Base-by-base conservation (phyloP, 805 yeast genomes). In the Yarrowia deformans region DNA sequence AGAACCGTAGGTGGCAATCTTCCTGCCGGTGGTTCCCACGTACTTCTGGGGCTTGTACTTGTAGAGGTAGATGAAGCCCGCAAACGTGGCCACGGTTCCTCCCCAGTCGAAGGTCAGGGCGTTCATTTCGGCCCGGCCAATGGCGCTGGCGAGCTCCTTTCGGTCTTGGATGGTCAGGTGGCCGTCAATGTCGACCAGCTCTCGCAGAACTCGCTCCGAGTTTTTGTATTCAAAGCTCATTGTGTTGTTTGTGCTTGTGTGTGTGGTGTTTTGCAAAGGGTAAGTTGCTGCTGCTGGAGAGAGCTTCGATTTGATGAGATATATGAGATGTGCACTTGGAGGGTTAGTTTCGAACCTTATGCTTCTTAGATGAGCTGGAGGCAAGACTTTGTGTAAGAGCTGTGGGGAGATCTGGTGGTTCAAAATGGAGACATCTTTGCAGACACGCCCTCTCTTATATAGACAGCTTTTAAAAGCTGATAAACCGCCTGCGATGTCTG, bases 91-190 rank as follows among this genome's bases (percentile, higher is more conserved):
- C 7, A 48, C 37, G 39, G 55, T 63, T 48, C 68, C 68, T 35
- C 55, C 56, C 56, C 56, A 63, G 56, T 49, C 68, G 16, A 37
- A 46, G 3, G 56, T 63, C 16, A 63, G 55, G 45, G 68, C 56
- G 46, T 48, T 63, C 56, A 48, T 63, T 29, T 48, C 55, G 12
- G 68, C 55, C 32, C 50, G 32, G 4, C 56, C 68, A 37, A 63
- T 48, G 39, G 68, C 68, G 10, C 23, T 8, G 14, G 68, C 68
- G 10, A 63, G 68, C 23, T 63, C 68, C 56, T 63, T 63, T 49
- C 68, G 55, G 39, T 63, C 56, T 39, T 48, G 56, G 32, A 63
- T 18, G 14, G 68, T 48, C 45, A 63, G 68, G 39, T 49, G 68
- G 23, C 56, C 55, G 32, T 63, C 68, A 37, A 63, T 49, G 55